These are phyloP conservation scores for Scheffersomyces segobiensis DNA, from an alignment of 1,139 yeast species.

Conservation along the genomic window DNA sequence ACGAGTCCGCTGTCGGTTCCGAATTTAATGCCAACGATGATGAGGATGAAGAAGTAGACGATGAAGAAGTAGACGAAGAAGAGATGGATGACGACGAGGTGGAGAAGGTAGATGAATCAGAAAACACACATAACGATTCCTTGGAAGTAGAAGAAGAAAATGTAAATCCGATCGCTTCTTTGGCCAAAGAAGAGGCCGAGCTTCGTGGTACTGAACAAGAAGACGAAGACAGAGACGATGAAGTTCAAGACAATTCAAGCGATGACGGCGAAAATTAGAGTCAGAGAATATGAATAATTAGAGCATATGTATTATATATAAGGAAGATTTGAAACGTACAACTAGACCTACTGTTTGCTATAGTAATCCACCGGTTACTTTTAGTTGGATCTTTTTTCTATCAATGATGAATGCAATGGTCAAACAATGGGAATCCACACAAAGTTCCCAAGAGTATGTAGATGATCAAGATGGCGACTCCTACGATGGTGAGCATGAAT, in stretches of 20 bases:
- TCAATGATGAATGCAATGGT: slow-evolving; percentile 22
- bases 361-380: neutral
- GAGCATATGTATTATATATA: neutral
- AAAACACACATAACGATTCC: slow-evolving; percentile 10
- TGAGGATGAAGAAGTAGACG: slow-evolving; percentile 15
- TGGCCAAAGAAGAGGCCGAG: slow-evolving; percentile 25
- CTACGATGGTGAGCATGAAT: slow-evolving; percentile 31
- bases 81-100: slow-evolving; percentile 17
- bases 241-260: slow-evolving; percentile 8
- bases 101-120: slow-evolving; percentile 20
- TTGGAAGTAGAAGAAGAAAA: slow-evolving; percentile 14
- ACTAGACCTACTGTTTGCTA: neutral
- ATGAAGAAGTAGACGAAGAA: slow-evolving; percentile 12
- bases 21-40: slow-evolving; percentile 22
- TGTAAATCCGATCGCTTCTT: slow-evolving; percentile 24
- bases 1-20: slow-evolving; percentile 20
- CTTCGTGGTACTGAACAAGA: slow-evolving; percentile 17
- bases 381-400: slow-evolving; percentile 1
- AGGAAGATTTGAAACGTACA: neutral
- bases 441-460: slow-evolving; percentile 48
- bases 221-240: slow-evolving; percentile 15
- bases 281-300: slow-evolving; percentile 4
- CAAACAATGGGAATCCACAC: slow-evolving; percentile 53
- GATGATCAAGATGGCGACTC: slow-evolving; percentile 25
- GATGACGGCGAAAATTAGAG: slow-evolving; percentile 15